These are phyloP conservation scores for Chaetomium olivaceum DNA, from an alignment of 2,329 filamentous ascomycete species.

Conservation along the genomic window DNA sequence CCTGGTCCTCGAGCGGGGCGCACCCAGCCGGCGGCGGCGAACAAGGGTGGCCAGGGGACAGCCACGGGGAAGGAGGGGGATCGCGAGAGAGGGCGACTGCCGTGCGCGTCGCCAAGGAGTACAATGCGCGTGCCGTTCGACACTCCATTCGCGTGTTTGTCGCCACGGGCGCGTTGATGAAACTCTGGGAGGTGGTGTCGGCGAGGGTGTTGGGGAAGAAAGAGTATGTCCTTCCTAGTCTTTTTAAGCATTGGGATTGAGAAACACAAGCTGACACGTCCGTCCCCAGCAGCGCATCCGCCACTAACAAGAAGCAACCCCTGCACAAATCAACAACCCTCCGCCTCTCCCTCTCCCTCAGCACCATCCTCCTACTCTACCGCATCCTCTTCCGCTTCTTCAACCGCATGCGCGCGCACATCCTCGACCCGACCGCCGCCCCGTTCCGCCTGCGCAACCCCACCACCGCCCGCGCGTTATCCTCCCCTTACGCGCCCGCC, in stretches of 20 bases:
- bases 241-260: too few relatives aligned
- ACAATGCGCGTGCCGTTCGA: constrained; percentile 69
- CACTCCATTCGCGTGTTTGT: constrained; percentile 72
- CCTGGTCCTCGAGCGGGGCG: constrained; percentile 27
- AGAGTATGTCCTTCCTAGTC: too few relatives aligned
- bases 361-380: constrained; percentile 83
- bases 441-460: constrained; percentile 85
- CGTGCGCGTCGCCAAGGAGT: constrained; percentile 56
- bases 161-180: constrained; percentile 62
- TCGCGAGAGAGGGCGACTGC: constrained; percentile 20
- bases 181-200: constrained; percentile 58
- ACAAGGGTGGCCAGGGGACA: constrained; percentile 33
- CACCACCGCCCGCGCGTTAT: constrained; percentile 70
- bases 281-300: constrained; percentile 29
- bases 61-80: constrained; percentile 33
- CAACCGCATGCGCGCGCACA: constrained; percentile 70
- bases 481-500: constrained; percentile 80
- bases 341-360: constrained; percentile 78
- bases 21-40: constrained; percentile 13
- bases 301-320: constrained; percentile 49
- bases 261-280: constrained; percentile 1
- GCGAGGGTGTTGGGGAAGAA: constrained; percentile 48
- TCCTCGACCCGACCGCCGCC: constrained; percentile 76
- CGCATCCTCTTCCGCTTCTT: constrained; percentile 90
- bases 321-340: constrained; percentile 68